These are phyloP conservation scores for Pouteria campechiana DNA, from an alignment of 179 eudicot genomes.

Conservation along the genomic window DNA sequence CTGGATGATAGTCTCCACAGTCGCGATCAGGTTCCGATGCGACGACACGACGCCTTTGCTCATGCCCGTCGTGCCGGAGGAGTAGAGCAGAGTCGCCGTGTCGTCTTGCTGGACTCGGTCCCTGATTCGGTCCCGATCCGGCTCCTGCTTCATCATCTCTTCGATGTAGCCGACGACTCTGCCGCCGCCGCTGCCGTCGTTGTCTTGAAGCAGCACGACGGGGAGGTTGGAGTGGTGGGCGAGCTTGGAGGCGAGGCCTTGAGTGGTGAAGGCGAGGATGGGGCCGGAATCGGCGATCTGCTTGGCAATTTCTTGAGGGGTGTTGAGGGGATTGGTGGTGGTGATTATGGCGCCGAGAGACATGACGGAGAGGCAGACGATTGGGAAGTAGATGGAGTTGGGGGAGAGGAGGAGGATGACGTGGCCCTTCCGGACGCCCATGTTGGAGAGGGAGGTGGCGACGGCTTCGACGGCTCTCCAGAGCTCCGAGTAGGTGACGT, in stretches of 20 bases:
- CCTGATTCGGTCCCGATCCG: conserved; percentile 18
- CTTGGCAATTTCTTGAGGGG: conserved; percentile 46
- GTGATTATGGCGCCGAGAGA: conserved; percentile 87
- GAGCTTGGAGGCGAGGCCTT: conserved; percentile 45
- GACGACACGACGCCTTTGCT: conserved; percentile 88
- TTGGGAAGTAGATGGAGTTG: conserved; percentile 79
- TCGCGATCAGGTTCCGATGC: conserved; percentile 69
- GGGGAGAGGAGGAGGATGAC: conserved; percentile 79
- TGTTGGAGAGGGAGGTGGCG: conserved; percentile 42
- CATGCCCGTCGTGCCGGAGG: conserved; percentile 86
- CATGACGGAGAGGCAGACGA: conserved; percentile 76
- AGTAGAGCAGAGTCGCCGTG: conserved; percentile 74
- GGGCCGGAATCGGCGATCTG: conserved; percentile 71
- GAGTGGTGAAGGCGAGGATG: conserved; percentile 49
- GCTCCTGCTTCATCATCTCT: conserved; percentile 28
- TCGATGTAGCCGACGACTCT: conserved; percentile 32
- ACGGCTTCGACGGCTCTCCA: conserved; percentile 46
- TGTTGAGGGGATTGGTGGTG: conserved; percentile 91
- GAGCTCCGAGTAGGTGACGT: conserved; percentile 30
- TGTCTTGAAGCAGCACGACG: conserved; percentile 25
- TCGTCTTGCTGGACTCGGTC: conserved; percentile 59
- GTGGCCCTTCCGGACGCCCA: conserved; percentile 56
- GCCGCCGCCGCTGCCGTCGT: neutral
- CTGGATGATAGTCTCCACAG: conserved; percentile 45
- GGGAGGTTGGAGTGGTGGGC: conserved; percentile 25